These are phyloP conservation scores for Teunomyces aglyptinius DNA, from an alignment of 805 yeast genomes.

Conservation along the genomic window DNA sequence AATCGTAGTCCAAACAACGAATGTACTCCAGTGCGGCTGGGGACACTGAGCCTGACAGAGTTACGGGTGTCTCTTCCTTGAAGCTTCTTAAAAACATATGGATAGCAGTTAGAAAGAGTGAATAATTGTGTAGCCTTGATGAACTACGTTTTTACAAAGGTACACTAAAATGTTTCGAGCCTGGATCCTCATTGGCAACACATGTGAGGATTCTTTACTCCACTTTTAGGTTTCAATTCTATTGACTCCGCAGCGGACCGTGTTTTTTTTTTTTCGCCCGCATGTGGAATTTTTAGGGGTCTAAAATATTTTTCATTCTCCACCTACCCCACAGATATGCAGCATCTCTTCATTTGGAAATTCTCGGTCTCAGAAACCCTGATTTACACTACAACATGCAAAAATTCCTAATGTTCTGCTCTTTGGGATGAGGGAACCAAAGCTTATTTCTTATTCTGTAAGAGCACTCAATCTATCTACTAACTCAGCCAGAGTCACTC, in stretches of 20 bases:
- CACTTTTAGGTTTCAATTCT: background rate
- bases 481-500: constrained; percentile 1
- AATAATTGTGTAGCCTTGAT: background rate
- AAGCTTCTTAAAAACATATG: constrained; percentile 1
- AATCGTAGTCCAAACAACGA: constrained; percentile 32
- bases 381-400: background rate
- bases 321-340: background rate
- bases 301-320: background rate
- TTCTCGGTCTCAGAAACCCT: background rate
- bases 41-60: background rate
- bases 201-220: background rate
- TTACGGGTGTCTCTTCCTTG: background rate
- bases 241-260: background rate
- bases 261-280: background rate
- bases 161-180: background rate
- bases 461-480: background rate
- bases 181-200: background rate
- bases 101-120: background rate
- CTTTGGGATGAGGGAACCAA: background rate
- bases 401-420: background rate
- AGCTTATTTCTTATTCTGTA: background rate
- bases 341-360: background rate
- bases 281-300: background rate
- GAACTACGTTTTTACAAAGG: background rate
- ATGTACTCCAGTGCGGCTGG: constrained; percentile 18